Conservation (phyloP, 2,329 filamentous ascomycete genomes). For the Colletotrichum phormii region DNA sequence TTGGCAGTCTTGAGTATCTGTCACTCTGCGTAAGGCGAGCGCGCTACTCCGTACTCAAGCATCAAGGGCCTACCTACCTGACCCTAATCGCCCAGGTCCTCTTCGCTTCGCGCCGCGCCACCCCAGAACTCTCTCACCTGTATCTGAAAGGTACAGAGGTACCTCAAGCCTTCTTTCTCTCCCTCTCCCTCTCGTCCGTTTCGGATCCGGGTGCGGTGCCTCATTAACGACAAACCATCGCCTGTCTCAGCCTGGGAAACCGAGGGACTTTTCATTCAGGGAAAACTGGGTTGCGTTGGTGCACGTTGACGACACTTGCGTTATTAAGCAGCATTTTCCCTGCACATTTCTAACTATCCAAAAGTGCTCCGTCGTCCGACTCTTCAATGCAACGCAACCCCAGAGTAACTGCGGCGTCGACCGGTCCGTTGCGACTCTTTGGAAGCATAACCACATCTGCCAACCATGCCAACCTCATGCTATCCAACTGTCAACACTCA, state of each 20-base stretch:
- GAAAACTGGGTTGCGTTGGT: slow-evolving; percentile 16
- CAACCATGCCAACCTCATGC: background rate
- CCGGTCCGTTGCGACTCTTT: slow-evolving; percentile 28
- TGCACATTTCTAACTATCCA: slow-evolving; percentile 26
- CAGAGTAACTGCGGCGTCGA: slow-evolving; percentile 26
- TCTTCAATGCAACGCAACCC: slow-evolving; percentile 33
- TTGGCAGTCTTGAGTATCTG: background rate
- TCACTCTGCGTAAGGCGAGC: background rate
- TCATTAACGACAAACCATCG: slow-evolving; percentile 27
- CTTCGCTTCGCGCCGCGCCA: background rate
- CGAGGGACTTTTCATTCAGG: slow-evolving; percentile 1
- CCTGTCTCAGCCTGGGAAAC: slow-evolving; percentile 29
- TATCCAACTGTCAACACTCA: background rate
- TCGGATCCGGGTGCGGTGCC: slow-evolving; percentile 25
- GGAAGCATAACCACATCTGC: slow-evolving; percentile 16
- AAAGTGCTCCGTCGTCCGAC: slow-evolving; percentile 18
- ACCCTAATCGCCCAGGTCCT: background rate
- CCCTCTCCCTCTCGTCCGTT: background rate
- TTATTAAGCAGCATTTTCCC: slow-evolving; percentile 28
- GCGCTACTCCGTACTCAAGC: background rate
- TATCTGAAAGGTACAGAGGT: background rate
- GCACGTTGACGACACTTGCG: slow-evolving; percentile 16
- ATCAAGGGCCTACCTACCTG: background rate
- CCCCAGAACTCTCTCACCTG: background rate
- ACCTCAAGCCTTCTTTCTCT: background rate